Base-by-base conservation (phyloP, 495 filamentous ascomycete species). In the Viridothelium virens region DNA sequence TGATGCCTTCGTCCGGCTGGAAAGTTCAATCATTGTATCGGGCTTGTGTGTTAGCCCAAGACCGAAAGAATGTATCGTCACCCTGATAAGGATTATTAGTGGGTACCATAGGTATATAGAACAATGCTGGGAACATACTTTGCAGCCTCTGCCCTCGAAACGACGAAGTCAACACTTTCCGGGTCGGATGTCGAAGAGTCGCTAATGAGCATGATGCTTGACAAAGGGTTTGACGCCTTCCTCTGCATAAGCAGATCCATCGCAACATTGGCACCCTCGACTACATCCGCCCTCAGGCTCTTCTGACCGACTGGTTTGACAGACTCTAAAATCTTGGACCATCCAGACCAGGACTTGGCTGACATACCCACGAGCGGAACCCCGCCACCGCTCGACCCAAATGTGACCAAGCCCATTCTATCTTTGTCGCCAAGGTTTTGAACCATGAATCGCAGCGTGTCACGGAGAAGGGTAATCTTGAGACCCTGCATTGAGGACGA, bases 211-310 rank as follows among this genome's bases (percentile, higher is more conserved):
- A 97, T 84, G 70, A 99, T 99, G 9, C 91, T 95, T 14, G 95
- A 94, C 62, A 99, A 86, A 3, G 94, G 94, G 73, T 99, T 99
- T 75, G 88, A 92, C 68, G 91, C 90, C 77, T 96, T 96, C 68
- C 94, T 88, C 74, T 96, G 91, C 94, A 99, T 99, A 56, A 99
- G 82, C 48, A 99, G 80, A 74, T 99, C 94, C 94, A 99, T 97
- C 56, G 94, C 94, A 53, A 97, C 92, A 73, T 99, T 99, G 44
- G 94, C 93, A 65, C 94, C 94, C 71, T 99, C 94, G 5, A 99
- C 94, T 3, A 97, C 94, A 77, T 99, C 94, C 3, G 93, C 92
- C 18, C 95, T 89, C 69, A 96, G 86, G 73, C 90, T 97, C 82
- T 97, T 97, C 77, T 97, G 94, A 48, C 92, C 93, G 11, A 96